Percentiles rank a stretch among this genome's conserved stretches.
These are phyloP conservation scores for Dothideomycetes sp. DNA, from an alignment of 2,329 filamentous ascomycete genomes.

Conservation along the genomic window DNA sequence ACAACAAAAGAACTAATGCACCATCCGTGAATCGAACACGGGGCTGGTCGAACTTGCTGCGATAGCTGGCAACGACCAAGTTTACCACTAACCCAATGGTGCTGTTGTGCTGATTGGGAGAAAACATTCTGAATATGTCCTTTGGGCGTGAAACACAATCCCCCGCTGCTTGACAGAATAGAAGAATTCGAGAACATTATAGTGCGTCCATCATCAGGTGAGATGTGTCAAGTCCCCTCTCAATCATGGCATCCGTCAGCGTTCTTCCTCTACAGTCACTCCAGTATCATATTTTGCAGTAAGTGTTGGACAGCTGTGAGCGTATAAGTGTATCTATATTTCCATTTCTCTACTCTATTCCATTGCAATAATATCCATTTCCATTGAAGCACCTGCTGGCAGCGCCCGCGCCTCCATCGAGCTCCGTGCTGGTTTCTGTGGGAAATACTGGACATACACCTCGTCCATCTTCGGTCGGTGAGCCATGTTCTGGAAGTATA, in stretches of 20 bases:
- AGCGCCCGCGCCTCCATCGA: not conserved
- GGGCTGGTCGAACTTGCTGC: not conserved
- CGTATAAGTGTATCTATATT: too few species aligned
- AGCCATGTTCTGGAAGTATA: conserved; percentile 3
- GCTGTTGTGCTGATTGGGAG: too few species aligned
- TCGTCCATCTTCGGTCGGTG: conserved; percentile 2
- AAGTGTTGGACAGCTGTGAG: too few species aligned
- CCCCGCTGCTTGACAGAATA: too few species aligned
- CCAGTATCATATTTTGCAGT: too few species aligned
- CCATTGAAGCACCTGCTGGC: conserved; percentile 2
- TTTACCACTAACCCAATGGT: not conserved
- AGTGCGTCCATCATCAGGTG: too few species aligned
- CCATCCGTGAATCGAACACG: not conserved
- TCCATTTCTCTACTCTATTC: not conserved
- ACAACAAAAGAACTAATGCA: not conserved
- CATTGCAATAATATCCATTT: conserved; percentile 4
- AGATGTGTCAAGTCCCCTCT: too few species aligned
- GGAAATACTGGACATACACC: conserved; percentile 1
- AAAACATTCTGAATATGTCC: too few species aligned
- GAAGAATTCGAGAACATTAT: too few species aligned
- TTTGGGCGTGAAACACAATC: too few species aligned
- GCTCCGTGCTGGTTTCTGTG: conserved; percentile 4
- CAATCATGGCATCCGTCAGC: too few species aligned
- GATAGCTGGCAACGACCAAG: not conserved
- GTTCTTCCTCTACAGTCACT: too few species aligned